phyloP scores from a whole-genome alignment of 2,329 filamentous ascomycete species.

The Leptodontidium sp. region DNA sequence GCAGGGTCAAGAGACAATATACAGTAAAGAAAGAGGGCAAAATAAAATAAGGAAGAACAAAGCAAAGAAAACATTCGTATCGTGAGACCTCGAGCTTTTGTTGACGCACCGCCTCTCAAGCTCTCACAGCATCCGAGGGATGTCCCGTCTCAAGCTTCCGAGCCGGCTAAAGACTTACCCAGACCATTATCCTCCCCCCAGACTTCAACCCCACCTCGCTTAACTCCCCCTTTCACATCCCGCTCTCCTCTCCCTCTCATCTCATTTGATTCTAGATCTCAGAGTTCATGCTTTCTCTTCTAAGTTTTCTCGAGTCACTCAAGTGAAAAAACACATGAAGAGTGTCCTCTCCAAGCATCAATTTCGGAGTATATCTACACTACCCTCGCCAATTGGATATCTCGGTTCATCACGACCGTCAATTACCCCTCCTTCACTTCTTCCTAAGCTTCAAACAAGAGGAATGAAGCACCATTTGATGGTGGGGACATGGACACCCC shows the following conservation, averaged over 20 bases:
- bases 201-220: conserved; percentile 7
- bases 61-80: neutral
- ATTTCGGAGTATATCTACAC: neutral
- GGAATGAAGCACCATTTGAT: conserved; percentile 87
- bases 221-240: conserved; percentile 1
- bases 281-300: neutral
- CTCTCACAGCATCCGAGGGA: conserved; percentile 6
- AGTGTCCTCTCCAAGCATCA: too few species aligned
- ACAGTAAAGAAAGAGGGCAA: neutral
- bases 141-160: conserved; percentile 7
- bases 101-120: neutral
- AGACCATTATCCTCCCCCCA: neutral
- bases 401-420: neutral
- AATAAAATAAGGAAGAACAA: neutral
- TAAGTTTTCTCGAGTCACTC: neutral
- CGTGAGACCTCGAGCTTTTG: neutral
- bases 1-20: too few species aligned
- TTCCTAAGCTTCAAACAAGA: conserved; percentile 5
- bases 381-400: neutral
- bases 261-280: conserved; percentile 13
- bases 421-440: conserved; percentile 1
- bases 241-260: neutral
- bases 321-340: conserved; percentile 3
- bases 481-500: conserved; percentile 91
- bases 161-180: conserved; percentile 11